Percentiles rank a stretch among this genome's conserved stretches.
Conservation (phyloP, 768 basidiomycete species). For the Mycena epipterygia region DNA sequence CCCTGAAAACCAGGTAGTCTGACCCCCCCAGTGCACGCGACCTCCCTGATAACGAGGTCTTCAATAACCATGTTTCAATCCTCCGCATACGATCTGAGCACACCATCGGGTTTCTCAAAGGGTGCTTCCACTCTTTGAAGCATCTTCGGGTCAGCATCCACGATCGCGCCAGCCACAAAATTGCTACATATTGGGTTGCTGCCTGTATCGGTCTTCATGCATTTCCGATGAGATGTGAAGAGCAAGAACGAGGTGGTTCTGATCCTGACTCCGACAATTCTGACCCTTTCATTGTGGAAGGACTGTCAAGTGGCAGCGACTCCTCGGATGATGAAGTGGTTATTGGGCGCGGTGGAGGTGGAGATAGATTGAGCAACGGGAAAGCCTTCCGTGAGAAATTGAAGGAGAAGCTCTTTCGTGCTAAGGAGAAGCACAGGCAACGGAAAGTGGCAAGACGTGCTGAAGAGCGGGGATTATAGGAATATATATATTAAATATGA, state of each 20-base stretch:
- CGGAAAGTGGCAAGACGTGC: background rate
- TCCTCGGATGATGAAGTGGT: background rate
- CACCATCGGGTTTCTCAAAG: slow-evolving; percentile 20
- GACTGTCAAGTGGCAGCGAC: background rate
- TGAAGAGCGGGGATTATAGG: background rate
- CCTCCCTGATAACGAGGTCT: slow-evolving; percentile 8
- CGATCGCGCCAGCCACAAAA: slow-evolving; percentile 33
- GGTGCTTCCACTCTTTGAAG: slow-evolving; percentile 27
- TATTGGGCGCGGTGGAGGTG: background rate
- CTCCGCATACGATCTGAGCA: slow-evolving; percentile 25
- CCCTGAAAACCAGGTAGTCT: background rate
- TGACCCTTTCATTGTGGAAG: slow-evolving; percentile 19
- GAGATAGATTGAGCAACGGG: background rate
- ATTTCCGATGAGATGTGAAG: slow-evolving; percentile 42
- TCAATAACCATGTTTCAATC: slow-evolving; percentile 22
- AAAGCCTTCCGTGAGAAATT: background rate
- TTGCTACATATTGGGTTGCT: slow-evolving; percentile 43
- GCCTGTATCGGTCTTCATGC: slow-evolving; percentile 43
- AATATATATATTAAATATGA: background rate
- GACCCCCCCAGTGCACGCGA: background rate
- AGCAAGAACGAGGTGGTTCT: slow-evolving; percentile 21
- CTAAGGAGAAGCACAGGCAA: background rate
- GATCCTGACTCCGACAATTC: slow-evolving; percentile 12
- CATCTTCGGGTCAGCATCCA: slow-evolving; percentile 13
- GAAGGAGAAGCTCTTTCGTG: background rate